These are phyloP conservation scores for Pelagophyceae sp. DNA, from an alignment of 352 stramenopile species.

Conservation along the genomic window DNA sequence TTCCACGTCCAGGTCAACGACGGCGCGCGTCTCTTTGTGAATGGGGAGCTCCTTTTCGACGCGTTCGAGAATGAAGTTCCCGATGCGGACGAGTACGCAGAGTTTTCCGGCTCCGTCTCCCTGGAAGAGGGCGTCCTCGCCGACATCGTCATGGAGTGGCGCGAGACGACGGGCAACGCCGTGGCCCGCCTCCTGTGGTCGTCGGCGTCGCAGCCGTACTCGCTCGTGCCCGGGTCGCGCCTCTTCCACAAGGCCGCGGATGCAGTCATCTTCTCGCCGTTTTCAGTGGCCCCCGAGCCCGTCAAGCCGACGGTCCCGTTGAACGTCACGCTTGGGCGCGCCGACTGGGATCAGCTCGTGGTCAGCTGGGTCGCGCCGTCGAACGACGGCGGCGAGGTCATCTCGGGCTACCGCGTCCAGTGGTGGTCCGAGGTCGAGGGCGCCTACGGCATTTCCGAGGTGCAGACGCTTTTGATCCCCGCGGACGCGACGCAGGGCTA, in stretches of 20 bases:
- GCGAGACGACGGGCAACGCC: conserved; percentile 73
- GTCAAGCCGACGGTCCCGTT: conserved; percentile 45
- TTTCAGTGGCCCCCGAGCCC: conserved; percentile 36
- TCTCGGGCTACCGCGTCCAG: conserved; percentile 70
- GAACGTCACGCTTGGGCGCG: conserved; percentile 40
- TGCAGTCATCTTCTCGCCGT: conserved; percentile 47
- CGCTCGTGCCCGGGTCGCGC: conserved; percentile 64
- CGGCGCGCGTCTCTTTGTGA: conserved; percentile 72
- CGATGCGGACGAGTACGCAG: conserved; percentile 34
- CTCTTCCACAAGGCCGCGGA: conserved; percentile 62
- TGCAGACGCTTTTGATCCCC: conserved; percentile 74
- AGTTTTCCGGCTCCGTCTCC: conserved; percentile 43
- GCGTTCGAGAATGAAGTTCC: conserved; percentile 63
- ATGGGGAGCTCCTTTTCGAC: conserved; percentile 65
- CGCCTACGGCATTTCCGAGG: conserved; percentile 39
- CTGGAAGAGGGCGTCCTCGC: conserved; percentile 67
- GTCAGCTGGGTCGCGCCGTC: conserved; percentile 60
- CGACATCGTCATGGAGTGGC: conserved; percentile 79
- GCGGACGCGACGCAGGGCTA: conserved; percentile 57
- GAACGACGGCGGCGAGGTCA: conserved; percentile 65
- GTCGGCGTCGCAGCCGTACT: conserved; percentile 69
- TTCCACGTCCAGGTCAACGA: conserved; percentile 78
- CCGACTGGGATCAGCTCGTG: conserved; percentile 51
- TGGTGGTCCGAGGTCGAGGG: conserved; percentile 42
- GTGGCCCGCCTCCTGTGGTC: conserved; percentile 71